Base-by-base conservation (phyloP, 164 flowering plant genomes). In the Tetracentron sinense region DNA sequence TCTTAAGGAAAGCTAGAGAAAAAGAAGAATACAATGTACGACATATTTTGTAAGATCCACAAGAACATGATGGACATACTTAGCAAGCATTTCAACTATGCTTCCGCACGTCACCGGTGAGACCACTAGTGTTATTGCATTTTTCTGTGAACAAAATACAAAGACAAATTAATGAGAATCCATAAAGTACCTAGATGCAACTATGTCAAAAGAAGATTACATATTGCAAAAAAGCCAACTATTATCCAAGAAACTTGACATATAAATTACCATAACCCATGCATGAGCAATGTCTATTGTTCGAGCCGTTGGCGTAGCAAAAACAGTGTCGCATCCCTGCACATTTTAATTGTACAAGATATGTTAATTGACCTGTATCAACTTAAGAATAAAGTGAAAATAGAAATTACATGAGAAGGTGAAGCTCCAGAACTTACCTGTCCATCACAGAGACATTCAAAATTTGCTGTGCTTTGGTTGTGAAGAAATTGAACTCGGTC, bases 271-370 rank as follows among this genome's bases (percentile, higher is more conserved):
- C 97, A 89, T 89, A 58, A 89, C 61, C 97, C 96, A 91, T 57
- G 96, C 86, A 78, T 87, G 79, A 11, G 89, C 87, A 75, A 91
- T 81, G 69, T 89, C 97, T 55, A 91, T 85, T 33, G 97, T 87
- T 46, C 97, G 82, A 62, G 97, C 96, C 27, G 97, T 91, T 65
- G 97, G 88, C 19, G 92, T 84, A 70, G 84, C 90, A 73, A 91
- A 91, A 50, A 87, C 97, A 42, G 97, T 91, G 68, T 89, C 93
- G 62, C 96, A 87, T 69, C 96, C 97, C 97, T 91, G 69, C 38
- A 63, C 33, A 65, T 66, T 49, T 42, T 60, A 64, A 61, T 30
- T 19, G 33, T 51, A 29, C 62, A 63, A 70, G 29, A 42, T 33
- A 28, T 2, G 66, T 66, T 50, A 56, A 31, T 46, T 42, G 67